phyloP scores from a whole-genome alignment of 1,284 basidiomycete species.

The Gomphus bonarii region DNA sequence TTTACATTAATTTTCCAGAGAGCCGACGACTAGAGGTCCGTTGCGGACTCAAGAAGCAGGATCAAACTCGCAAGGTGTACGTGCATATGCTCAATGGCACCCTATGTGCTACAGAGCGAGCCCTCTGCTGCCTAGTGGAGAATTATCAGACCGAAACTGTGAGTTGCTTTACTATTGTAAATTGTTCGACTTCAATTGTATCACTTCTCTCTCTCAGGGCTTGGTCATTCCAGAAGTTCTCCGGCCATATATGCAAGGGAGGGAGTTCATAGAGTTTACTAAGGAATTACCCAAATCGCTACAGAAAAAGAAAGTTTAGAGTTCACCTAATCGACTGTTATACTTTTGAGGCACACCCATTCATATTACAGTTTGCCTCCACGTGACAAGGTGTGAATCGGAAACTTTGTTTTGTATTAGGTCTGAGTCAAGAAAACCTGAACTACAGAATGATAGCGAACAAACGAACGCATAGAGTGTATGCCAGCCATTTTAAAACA shows the following conservation, averaged over 20 bases:
- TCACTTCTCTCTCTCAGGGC: conserved; percentile 40
- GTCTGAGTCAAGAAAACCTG: neutral
- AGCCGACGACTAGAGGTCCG: conserved; percentile 83
- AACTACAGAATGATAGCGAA: neutral
- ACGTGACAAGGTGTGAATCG: neutral
- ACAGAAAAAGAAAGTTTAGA: conserved; percentile 59
- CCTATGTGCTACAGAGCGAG: conserved; percentile 92
- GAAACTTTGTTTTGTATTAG: neutral
- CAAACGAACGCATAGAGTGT: neutral
- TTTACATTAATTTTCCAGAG: conserved; percentile 40
- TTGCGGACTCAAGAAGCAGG: conserved; percentile 82
- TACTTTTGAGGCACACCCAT: neutral
- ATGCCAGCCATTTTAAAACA: neutral
- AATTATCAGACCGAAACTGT: conserved; percentile 96
- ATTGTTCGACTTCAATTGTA: neutral
- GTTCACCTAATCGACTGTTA: neutral
- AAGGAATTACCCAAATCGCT: conserved; percentile 74
- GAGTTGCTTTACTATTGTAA: conserved; percentile 19
- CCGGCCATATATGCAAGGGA: conserved; percentile 92
- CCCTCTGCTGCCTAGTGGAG: conserved; percentile 95
- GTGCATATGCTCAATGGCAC: conserved; percentile 99
- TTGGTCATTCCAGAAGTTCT: conserved; percentile 83
- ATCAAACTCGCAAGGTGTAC: conserved; percentile 81
- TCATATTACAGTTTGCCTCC: neutral
- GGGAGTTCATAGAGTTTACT: conserved; percentile 85